Conservation (phyloP, 306 rosid species). For the apple (Malus domestica) region DNA sequence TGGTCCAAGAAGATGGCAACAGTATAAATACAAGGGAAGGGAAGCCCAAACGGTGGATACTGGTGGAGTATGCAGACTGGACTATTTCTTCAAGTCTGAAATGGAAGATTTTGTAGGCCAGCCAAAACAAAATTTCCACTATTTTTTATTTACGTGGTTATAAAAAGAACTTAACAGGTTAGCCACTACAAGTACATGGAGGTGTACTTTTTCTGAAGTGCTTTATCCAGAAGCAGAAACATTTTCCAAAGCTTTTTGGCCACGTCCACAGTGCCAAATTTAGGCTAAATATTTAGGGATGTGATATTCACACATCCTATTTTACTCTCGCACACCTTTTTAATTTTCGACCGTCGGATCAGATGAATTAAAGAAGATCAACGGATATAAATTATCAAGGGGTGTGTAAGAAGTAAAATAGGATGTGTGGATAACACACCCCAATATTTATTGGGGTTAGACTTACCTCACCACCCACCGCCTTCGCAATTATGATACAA, state of each 20-base stretch:
- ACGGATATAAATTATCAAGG: too few relatives aligned
- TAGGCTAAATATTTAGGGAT: background rate
- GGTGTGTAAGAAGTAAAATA: too few relatives aligned
- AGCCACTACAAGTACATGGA: background rate
- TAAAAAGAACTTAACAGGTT: background rate
- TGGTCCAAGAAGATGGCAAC: too few relatives aligned
- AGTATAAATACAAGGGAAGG: too few relatives aligned
- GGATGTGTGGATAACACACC: too few relatives aligned
- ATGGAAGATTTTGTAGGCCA: background rate
- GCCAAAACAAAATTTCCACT: background rate
- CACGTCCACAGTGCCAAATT: background rate
- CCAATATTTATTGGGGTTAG: background rate
- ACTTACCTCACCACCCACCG: too few relatives aligned
- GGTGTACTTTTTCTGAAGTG: background rate
- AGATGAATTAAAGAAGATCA: too few relatives aligned
- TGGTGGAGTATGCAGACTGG: background rate
- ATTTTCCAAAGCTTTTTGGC: background rate
- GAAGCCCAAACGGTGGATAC: background rate
- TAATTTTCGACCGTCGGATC: too few relatives aligned
- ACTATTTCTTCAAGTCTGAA: background rate
- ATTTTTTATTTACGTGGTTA: background rate
- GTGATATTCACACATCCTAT: too few relatives aligned
- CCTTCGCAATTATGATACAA: too few relatives aligned
- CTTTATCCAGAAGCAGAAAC: background rate
- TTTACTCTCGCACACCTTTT: too few relatives aligned